These are phyloP conservation scores for Ascochyta clinopodiicola DNA, from an alignment of 2,329 filamentous ascomycete genomes.

Conservation along the genomic window DNA sequence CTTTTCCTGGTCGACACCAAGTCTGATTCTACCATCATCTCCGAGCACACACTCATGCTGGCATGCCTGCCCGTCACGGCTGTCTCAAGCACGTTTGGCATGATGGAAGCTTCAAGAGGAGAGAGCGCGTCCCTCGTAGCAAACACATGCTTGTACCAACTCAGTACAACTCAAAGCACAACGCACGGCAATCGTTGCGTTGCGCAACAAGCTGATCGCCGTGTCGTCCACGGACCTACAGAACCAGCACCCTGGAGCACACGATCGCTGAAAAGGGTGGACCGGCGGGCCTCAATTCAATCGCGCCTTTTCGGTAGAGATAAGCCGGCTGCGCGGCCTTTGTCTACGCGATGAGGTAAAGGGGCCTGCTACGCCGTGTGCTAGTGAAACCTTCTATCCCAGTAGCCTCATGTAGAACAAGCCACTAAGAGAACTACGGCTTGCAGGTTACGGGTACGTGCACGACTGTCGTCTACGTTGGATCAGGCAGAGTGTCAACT, in stretches of 20 bases:
- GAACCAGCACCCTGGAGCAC: conserved; percentile 4
- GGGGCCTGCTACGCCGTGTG: conserved; percentile 9
- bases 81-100: conserved; percentile 14
- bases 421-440: conserved; percentile 14
- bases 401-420: conserved; percentile 15
- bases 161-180: not conserved
- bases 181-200: not conserved
- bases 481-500: conserved; percentile 15
- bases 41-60: conserved; percentile 8
- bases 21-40: conserved; percentile 10
- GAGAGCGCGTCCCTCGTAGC: not conserved
- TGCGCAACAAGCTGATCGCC: conserved; percentile 8
- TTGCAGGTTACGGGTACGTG: conserved; percentile 13
- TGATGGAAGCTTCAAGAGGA: not conserved
- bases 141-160: conserved; percentile 2
- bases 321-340: conserved; percentile 7
- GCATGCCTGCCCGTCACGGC: conserved; percentile 5
- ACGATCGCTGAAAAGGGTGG: conserved; percentile 12
- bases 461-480: conserved; percentile 10
- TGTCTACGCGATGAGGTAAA: conserved; percentile 16
- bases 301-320: conserved; percentile 10
- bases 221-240: not conserved
- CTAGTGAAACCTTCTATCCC: conserved; percentile 18
- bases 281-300: conserved; percentile 1
- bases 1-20: conserved; percentile 7